Evolutionary conservation across 2,329 filamentous ascomycete genomes (phyloP).

Genomic region (Pyricularia pennisetigena): DNA sequence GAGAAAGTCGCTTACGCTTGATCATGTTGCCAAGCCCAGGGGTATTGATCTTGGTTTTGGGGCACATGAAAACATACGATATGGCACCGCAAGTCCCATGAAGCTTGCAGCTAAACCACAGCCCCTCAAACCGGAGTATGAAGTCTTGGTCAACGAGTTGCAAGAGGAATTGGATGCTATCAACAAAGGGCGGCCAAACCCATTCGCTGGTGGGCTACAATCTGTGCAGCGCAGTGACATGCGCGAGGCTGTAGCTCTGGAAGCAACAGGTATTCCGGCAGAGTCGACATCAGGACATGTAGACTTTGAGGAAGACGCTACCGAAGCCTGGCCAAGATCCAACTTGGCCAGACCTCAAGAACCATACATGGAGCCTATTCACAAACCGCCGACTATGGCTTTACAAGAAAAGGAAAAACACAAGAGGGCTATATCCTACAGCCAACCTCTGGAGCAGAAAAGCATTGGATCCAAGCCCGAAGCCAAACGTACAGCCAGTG

Average conservation of each 20-base stretch:
- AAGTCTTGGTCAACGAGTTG: slow-evolving; percentile 29
- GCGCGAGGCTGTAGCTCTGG: not conserved
- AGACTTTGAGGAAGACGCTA: slow-evolving; percentile 38
- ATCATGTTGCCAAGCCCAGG: slow-evolving; percentile 13
- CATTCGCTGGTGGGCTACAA: slow-evolving; percentile 2
- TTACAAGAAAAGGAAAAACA: not conserved
- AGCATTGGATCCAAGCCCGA: not conserved
- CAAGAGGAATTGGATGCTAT: slow-evolving; percentile 27
- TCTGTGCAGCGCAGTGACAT: slow-evolving; percentile 25
- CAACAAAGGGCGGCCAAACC: slow-evolving; percentile 4
- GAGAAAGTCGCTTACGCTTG: slow-evolving; percentile 8
- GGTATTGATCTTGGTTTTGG: slow-evolving; percentile 45
- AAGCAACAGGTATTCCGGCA: slow-evolving; percentile 8
- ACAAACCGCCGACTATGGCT: not conserved
- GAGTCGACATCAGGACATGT: slow-evolving; percentile 39
- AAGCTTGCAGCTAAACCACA: slow-evolving; percentile 15
- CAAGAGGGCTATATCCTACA: not conserved
- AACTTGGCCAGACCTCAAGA: not conserved
- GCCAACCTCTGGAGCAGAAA: not conserved
- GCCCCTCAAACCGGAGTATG: slow-evolving; percentile 30
- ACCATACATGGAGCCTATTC: not conserved
- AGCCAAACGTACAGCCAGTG: not conserved
- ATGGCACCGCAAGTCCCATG: slow-evolving; percentile 23
- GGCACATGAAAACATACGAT: slow-evolving; percentile 37
- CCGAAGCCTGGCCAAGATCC: not conserved